Evolutionary conservation across 2,329 filamentous ascomycete species (phyloP).

Genomic region (Nothophaeocryptopus gaeumannii): DNA sequence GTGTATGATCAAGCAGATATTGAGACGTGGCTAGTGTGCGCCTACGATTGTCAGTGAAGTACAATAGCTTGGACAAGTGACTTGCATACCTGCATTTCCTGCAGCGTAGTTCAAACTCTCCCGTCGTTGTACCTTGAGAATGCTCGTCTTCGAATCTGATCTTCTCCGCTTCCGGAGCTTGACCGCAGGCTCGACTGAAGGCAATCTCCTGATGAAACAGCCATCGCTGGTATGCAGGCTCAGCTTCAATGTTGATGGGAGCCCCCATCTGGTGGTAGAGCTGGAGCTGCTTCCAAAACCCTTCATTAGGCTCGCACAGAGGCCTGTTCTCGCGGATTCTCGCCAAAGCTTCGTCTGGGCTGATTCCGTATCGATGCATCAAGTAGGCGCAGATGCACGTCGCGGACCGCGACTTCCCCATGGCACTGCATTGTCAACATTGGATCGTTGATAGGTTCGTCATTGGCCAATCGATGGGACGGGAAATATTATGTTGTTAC

Average conservation of each 20-base stretch:
- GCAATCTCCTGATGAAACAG: constrained; percentile 65
- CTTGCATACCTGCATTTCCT: constrained; percentile 72
- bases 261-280: constrained; percentile 87
- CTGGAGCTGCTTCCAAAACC: constrained; percentile 85
- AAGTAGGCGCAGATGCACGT: constrained; percentile 81
- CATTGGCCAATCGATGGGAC: no score
- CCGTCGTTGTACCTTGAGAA: constrained; percentile 35
- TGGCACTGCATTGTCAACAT: constrained; percentile 58
- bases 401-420: constrained; percentile 92
- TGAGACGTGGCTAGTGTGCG: constrained; percentile 61
- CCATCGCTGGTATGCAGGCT: constrained; percentile 79
- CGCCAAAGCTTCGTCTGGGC: constrained; percentile 63
- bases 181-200: constrained; percentile 67
- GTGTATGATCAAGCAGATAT: constrained; percentile 66
- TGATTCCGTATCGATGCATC: constrained; percentile 57
- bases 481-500: no score
- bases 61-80: no score
- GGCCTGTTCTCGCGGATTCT: constrained; percentile 68
- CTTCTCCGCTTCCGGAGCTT: constrained; percentile 71
- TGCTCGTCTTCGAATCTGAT: constrained; percentile 79
- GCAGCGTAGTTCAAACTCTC: constrained; percentile 69
- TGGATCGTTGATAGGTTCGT: constrained; percentile 1
- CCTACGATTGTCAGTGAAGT: constrained; percentile 36
- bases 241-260: constrained; percentile 63
- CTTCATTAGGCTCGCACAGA: constrained; percentile 82